phyloP scores from a whole-genome alignment of 1,284 basidiomycete genomes.

The Microbotryum scabiosae region DNA sequence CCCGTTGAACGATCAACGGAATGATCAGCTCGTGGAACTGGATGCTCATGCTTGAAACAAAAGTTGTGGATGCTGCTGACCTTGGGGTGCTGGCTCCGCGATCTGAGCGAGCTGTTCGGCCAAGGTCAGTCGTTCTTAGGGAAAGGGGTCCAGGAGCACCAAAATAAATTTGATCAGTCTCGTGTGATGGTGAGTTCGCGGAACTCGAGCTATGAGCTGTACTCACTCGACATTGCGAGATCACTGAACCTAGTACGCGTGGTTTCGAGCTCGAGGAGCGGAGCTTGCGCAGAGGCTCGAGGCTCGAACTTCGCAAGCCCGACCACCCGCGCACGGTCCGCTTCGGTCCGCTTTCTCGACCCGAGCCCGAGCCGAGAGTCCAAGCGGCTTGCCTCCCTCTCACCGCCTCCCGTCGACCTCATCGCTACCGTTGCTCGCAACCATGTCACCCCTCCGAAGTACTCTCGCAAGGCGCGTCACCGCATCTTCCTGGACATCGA shows the following conservation, averaged over 20 bases:
- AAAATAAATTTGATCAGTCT: not conserved
- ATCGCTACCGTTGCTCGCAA: not conserved
- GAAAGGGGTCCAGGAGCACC: not conserved
- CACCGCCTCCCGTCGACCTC: not conserved
- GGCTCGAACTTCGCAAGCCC: too few species aligned
- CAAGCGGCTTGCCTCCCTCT: not conserved
- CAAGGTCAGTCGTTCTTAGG: conserved; percentile 47
- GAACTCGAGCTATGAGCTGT: not conserved
- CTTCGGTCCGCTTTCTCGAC: too few species aligned
- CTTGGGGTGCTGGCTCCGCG: conserved; percentile 57
- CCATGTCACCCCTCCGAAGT: too few species aligned
- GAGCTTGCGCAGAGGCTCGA: not conserved
- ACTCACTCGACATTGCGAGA: not conserved
- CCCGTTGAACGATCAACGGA: not conserved
- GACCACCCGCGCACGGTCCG: too few species aligned
- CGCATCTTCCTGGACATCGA: not conserved
- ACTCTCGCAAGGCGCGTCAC: too few species aligned
- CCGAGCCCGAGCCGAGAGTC: not conserved
- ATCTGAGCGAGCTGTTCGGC: conserved; percentile 74
- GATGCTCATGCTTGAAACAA: not conserved
- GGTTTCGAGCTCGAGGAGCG: not conserved
- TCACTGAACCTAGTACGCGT: conserved; percentile 5
- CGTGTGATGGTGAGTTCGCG: not conserved
- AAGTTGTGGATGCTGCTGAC: conserved; percentile 41
- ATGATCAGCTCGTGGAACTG: not conserved